Conservation (phyloP, 371 early-diverging fungal genomes). For the Mucor velutinosus region DNA sequence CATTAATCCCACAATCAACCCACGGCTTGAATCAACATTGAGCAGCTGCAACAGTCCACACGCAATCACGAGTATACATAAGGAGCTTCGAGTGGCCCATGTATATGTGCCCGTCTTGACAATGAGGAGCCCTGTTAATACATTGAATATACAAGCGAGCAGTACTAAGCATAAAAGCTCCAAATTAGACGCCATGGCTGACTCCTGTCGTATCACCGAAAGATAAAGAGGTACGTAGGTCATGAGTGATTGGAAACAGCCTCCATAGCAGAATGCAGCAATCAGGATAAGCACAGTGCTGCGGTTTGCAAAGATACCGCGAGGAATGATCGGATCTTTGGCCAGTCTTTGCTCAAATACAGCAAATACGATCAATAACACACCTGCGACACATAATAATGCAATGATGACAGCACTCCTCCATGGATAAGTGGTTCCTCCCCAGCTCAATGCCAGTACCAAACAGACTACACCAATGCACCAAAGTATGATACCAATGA, state of each 20-base stretch:
- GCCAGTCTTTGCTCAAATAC: conserved; percentile 45
- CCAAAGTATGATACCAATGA: conserved; percentile 38
- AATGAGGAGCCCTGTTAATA: conserved; percentile 36
- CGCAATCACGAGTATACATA: conserved; percentile 31
- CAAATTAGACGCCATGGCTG: conserved; percentile 39
- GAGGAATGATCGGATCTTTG: conserved; percentile 56
- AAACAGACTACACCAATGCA: conserved; percentile 27
- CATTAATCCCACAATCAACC: conserved; percentile 45
- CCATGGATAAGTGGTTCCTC: conserved; percentile 51
- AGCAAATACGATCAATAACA: conserved; percentile 38
- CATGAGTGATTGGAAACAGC: conserved; percentile 49
- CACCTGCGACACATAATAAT: conserved; percentile 46
- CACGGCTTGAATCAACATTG: conserved; percentile 31
- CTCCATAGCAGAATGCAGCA: conserved; percentile 43
- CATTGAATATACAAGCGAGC: conserved; percentile 46
- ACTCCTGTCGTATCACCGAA: conserved; percentile 37
- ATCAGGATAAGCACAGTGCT: conserved; percentile 46
- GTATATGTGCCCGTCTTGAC: conserved; percentile 40
- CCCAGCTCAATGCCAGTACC: conserved; percentile 44
- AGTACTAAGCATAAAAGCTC: conserved; percentile 41
- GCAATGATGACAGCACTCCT: conserved; percentile 46
- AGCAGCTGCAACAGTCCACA: conserved; percentile 35
- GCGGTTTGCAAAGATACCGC: conserved; percentile 51
- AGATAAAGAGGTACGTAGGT: conserved; percentile 46
- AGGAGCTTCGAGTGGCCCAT: conserved; percentile 39